These are phyloP conservation scores for Draba incana DNA, from an alignment of 345 rosid genomes.

Conservation along the genomic window DNA sequence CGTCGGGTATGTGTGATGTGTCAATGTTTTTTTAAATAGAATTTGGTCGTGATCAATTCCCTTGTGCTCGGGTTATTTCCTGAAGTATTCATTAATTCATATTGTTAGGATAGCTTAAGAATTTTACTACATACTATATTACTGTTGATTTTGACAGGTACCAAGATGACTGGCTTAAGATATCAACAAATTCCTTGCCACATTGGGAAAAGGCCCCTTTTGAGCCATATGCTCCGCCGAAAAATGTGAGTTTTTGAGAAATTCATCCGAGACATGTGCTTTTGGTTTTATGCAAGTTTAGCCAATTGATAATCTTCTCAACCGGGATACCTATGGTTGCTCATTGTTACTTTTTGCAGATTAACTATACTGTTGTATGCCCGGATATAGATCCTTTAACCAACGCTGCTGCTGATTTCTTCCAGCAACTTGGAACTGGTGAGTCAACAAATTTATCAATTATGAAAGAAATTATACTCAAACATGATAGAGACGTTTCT, in stretches of 20 bases:
- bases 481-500: constrained; percentile 20
- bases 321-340: constrained; percentile 8
- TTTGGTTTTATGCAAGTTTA: constrained; percentile 24
- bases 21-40: constrained; percentile 3
- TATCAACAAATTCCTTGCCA: constrained; percentile 79
- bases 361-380: constrained; percentile 79
- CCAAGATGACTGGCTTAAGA: constrained; percentile 99
- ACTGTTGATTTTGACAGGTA: constrained; percentile 55
- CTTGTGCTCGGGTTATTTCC: constrained; percentile 9
- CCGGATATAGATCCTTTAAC: constrained; percentile 97
- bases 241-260: constrained; percentile 61
- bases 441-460: constrained; percentile 38
- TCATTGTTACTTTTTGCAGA: constrained; percentile 55
- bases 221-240: constrained; percentile 88
- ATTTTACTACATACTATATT: constrained; percentile 1
- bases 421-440: constrained; percentile 97
- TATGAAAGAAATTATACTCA: constrained; percentile 15
- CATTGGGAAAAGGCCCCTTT: constrained; percentile 99
- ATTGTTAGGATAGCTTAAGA: constrained; percentile 11
- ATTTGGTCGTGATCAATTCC: constrained; percentile 13
- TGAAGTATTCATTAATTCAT: constrained; percentile 17
- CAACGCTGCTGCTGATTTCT: constrained; percentile 91
- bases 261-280: constrained; percentile 1
- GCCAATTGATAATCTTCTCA: constrained; percentile 16
- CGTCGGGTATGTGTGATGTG: constrained; percentile 70